Conservation (phyloP, 1,284 basidiomycete genomes). For the Malassezia psittaci region DNA sequence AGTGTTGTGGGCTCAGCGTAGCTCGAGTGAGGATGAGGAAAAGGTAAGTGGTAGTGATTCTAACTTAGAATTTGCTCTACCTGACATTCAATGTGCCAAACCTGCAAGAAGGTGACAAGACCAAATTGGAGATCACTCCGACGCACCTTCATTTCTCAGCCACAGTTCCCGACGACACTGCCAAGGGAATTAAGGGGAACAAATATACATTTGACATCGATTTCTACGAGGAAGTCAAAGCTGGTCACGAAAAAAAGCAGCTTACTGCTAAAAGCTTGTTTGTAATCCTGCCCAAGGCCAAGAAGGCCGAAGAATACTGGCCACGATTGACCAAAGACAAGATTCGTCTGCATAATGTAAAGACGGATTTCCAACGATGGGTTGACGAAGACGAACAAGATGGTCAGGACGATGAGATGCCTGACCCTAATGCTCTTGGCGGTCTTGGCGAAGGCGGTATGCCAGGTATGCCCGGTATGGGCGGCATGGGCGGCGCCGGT, state of each 20-base stretch:
- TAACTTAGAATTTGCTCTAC: slow-evolving; percentile 33
- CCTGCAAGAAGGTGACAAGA: slow-evolving; percentile 31
- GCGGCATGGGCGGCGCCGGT: slow-evolving; percentile 50
- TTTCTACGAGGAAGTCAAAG: slow-evolving; percentile 44
- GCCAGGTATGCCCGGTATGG: slow-evolving; percentile 11
- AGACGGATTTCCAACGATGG: slow-evolving; percentile 49
- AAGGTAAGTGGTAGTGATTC: slow-evolving; percentile 16
- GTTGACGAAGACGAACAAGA: slow-evolving; percentile 49
- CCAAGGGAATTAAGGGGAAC: slow-evolving; percentile 36
- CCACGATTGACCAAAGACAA: slow-evolving; percentile 48
- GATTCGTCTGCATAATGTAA: slow-evolving; percentile 47
- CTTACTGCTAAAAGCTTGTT: slow-evolving; percentile 44
- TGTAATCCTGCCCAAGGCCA: slow-evolving; percentile 43
- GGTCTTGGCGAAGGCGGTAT: slow-evolving; percentile 12
- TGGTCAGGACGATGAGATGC: slow-evolving; percentile 20
- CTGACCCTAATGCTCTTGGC: slow-evolving; percentile 25
- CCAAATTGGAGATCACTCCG: slow-evolving; percentile 39
- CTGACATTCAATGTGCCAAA: slow-evolving; percentile 48
- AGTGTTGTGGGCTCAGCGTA: slow-evolving; percentile 47
- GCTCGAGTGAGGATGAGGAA: slow-evolving; percentile 33
- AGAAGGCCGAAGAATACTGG: slow-evolving; percentile 44
- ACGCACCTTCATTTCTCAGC: slow-evolving; percentile 36
- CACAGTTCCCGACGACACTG: slow-evolving; percentile 26
- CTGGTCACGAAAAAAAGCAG: slow-evolving; percentile 34
- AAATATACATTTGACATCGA: slow-evolving; percentile 42